Evolutionary conservation across 768 basidiomycete species (phyloP).

Genomic region (Hortiboletus flavorubellus): DNA sequence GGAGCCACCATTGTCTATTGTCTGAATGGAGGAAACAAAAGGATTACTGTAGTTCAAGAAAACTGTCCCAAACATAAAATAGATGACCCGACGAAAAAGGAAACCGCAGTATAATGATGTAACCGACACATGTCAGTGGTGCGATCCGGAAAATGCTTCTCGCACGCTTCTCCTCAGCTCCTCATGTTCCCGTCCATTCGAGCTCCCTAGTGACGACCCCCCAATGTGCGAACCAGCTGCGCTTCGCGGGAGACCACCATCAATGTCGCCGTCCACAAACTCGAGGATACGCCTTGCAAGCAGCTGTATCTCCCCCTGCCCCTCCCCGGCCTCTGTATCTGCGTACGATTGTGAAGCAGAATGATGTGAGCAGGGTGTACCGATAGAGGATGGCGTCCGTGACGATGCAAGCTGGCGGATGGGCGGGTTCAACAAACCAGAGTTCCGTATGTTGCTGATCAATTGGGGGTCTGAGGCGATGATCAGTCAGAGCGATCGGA

Average conservation of each 20-base stretch:
- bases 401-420: slow-evolving; percentile 81
- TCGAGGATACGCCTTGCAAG: slow-evolving; percentile 84
- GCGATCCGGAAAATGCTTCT: slow-evolving; percentile 72
- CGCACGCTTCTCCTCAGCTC: slow-evolving; percentile 79
- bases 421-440: slow-evolving; percentile 75
- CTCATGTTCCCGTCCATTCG: slow-evolving; percentile 62
- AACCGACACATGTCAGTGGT: slow-evolving; percentile 26
- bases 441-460: slow-evolving; percentile 85
- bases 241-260: slow-evolving; percentile 57
- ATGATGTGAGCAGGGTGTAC: slow-evolving; percentile 68
- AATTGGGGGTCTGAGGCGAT: slow-evolving; percentile 69
- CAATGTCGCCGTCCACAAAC: slow-evolving; percentile 74
- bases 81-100: neutral
- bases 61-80: neutral
- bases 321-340: slow-evolving; percentile 82
- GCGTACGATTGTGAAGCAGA: slow-evolving; percentile 71
- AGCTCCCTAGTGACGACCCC: slow-evolving; percentile 64
- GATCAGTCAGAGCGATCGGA: neutral
- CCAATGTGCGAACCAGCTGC: slow-evolving; percentile 63
- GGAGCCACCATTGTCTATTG: neutral
- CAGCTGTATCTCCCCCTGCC: slow-evolving; percentile 87
- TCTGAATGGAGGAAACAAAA: neutral
- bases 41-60: slow-evolving; percentile 4
- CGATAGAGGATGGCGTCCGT: slow-evolving; percentile 68
- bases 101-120: neutral